Evolutionary conservation across 1,284 basidiomycete species (phyloP), one percentile per base, ranked within the genome.

Genomic region (Pyrrhoderma lamaoense): DNA sequence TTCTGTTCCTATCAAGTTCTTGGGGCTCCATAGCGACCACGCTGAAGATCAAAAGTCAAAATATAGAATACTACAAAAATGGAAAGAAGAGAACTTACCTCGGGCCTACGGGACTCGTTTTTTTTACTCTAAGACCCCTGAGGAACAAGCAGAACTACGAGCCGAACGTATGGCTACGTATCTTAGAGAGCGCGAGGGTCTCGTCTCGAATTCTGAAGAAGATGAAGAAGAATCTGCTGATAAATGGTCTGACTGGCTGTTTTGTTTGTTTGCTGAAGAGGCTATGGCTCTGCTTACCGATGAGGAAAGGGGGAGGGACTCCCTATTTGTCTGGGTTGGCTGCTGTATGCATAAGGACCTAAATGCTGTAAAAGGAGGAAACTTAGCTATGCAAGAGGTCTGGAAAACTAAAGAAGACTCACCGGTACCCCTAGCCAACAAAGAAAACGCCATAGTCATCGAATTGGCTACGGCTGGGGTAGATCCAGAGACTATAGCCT

Each of bases 271-370:
- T 36, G 60, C 57, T 34, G 51, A 57, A 44, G 58, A 60, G 46
- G 47, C 45, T n/a, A 58, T 54, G 36, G 53, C 48, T 1, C 38
- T 36, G 3, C 51, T 63, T 3, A 42, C 58, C 1, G 37, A 46
- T 22, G 55, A 58, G 35, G 48, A 58, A 40, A 37, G 54, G 34
- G 16, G 25, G 3, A 40, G 55, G 19, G 46, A 51, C 9, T 45
- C 53, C 16, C 53, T 60, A 8, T 58, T 59, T 27, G 27, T 59
- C 2, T 60, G 60, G 49, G 52, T 44, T 3, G 62, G 62, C 2
- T 64, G 60, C 31, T 56, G 50, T 19, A 64, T 64, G 63, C 62
- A 64, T 42, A 63, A 64, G 35, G 62, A 63, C 19, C 38, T 60
- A 42, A 65, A 65, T 49, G 54, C 57, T n/a, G 57, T 58, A 36